Evolutionary conservation across 345 rosid species (phyloP).

Genomic region (Linum lewisii): DNA sequence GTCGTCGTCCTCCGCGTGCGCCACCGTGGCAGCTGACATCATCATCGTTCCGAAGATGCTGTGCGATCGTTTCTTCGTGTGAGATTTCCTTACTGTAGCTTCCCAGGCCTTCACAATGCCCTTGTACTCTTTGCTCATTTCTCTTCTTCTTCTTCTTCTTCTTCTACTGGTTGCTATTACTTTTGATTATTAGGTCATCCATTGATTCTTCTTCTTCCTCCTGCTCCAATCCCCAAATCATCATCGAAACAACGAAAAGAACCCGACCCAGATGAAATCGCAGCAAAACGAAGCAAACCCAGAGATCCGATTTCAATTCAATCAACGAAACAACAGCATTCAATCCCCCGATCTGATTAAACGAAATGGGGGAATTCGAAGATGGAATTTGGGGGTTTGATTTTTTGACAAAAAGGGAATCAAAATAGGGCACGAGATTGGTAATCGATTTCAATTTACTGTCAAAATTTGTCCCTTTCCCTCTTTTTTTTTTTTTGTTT

Average conservation of each 20-base stretch:
- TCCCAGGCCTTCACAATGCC: conserved; percentile 35
- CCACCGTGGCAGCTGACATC: conserved; percentile 41
- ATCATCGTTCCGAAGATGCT: conserved; percentile 39
- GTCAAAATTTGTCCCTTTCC: conserved; percentile 7
- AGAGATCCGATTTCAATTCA: no score
- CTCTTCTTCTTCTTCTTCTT: neutral
- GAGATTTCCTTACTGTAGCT: conserved; percentile 25
- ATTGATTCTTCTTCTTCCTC: neutral
- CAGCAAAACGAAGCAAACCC: no score
- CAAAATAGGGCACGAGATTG: neutral
- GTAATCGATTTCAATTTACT: conserved; percentile 13
- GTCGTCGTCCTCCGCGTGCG: conserved; percentile 82
- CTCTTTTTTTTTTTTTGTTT: conserved; percentile 1
- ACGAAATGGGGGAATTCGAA: no score
- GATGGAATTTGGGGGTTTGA: conserved; percentile 1
- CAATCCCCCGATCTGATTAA: no score
- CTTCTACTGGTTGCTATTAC: neutral
- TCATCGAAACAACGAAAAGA: neutral
- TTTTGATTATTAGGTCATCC: conserved; percentile 4
- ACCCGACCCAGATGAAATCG: no score
- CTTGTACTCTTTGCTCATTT: conserved; percentile 33
- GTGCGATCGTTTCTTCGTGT: conserved; percentile 31
- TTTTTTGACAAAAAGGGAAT: neutral
- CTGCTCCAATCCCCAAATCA: neutral
- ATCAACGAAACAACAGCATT: no score